A percentile compares a stretch with the other conserved stretches of the same genome.
These are phyloP conservation scores for Cupressus sempervirens DNA, from an alignment of 75 land plant genomes.

Conservation along the genomic window DNA sequence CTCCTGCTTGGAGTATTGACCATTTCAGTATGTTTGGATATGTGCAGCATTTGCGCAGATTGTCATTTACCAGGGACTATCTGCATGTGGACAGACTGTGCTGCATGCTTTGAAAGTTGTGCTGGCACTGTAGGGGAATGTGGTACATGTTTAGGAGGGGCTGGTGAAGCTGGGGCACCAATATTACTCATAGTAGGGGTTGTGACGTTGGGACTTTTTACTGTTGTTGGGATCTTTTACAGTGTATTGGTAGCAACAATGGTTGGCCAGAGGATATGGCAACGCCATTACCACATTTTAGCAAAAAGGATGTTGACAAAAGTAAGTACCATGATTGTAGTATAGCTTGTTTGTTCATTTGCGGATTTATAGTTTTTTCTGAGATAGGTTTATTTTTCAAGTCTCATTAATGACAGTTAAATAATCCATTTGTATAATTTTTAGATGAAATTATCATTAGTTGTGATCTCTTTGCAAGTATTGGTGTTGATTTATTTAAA, in stretches of 20 bases:
- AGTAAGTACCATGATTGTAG: constrained; percentile 35
- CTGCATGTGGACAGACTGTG: constrained; percentile 98
- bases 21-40: not conserved
- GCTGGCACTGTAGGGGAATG: constrained; percentile 86
- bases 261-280: constrained; percentile 98
- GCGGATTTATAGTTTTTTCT: not conserved
- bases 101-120: constrained; percentile 91
- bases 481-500: not conserved
- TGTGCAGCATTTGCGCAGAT: constrained; percentile 84
- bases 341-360: not conserved
- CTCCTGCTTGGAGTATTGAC: not conserved
- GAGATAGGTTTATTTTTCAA: not conserved
- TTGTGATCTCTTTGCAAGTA: not conserved
- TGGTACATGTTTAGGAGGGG: constrained; percentile 80
- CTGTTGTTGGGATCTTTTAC: constrained; percentile 90
- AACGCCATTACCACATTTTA: constrained; percentile 93
- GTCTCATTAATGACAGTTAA: not conserved
- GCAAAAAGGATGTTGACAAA: constrained; percentile 97
- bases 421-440: not conserved
- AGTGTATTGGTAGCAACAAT: constrained; percentile 94
- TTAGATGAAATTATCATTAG: not conserved
- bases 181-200: constrained; percentile 78
- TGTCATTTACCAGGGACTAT: constrained; percentile 95
- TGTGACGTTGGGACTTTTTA: constrained; percentile 77
- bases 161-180: constrained; percentile 95